Conservation (phyloP, 73 alveolate species). For the Paramecium pentaurelia region DNA sequence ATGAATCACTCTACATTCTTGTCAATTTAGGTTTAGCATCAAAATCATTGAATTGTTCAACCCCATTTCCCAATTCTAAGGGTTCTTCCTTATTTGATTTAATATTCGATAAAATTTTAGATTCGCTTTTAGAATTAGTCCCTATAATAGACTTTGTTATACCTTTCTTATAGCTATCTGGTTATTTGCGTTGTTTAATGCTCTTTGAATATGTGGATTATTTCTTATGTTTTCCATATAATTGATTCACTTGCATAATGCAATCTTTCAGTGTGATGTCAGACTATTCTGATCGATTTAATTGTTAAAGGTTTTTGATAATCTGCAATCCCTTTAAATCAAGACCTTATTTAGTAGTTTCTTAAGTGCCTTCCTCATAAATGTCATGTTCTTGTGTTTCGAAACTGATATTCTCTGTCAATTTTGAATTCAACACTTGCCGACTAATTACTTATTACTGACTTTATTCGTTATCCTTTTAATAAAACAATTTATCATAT, state of each 20-base stretch:
- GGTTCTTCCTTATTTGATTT: not conserved
- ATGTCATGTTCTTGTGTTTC: not conserved
- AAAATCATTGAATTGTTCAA: not conserved
- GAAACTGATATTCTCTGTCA: not conserved
- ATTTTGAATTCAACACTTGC: slow-evolving; percentile 37
- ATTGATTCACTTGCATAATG: not conserved
- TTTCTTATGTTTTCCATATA: not conserved
- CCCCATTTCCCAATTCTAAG: not conserved
- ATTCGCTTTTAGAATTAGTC: not conserved
- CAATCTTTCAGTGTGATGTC: not conserved
- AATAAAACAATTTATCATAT: not conserved
- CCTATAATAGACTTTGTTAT: not conserved
- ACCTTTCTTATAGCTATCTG: not conserved
- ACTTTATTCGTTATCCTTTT: not conserved
- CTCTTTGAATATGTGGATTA: not conserved
- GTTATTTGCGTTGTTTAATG: not conserved
- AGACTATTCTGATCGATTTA: not conserved
- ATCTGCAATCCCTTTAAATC: not conserved
- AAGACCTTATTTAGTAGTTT: not conserved
- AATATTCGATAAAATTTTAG: not conserved
- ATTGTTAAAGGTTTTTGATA: not conserved
- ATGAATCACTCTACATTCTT: slow-evolving; percentile 19
- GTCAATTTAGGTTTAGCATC: not conserved
- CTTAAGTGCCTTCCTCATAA: not conserved
- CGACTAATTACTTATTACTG: not conserved